Percentiles rank a stretch among this genome's conserved stretches.
These are phyloP conservation scores for Dactylonectria estremocensis DNA, from an alignment of 2,329 filamentous ascomycete species.

Conservation along the genomic window DNA sequence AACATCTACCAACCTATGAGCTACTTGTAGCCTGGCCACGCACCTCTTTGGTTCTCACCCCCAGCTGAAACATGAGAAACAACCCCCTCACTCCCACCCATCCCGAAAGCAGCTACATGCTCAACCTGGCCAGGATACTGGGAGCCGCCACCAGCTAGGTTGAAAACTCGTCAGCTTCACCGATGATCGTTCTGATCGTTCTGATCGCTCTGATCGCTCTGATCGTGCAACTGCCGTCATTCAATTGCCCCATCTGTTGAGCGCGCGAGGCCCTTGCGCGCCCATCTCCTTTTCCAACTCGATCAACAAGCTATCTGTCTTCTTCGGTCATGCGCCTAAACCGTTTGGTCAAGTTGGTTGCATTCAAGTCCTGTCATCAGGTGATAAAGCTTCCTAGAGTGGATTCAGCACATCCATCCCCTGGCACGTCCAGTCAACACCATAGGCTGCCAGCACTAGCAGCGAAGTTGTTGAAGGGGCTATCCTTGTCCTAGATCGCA, in stretches of 20 bases:
- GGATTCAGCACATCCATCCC: constrained; percentile 21
- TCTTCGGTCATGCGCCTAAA: constrained; percentile 31
- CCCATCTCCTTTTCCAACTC: constrained; percentile 30
- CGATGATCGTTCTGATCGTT: constrained; percentile 27
- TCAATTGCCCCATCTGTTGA: constrained; percentile 22
- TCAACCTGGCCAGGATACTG: constrained; percentile 6
- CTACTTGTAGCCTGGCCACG: constrained; percentile 19
- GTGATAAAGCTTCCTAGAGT: constrained; percentile 31
- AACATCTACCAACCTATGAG: constrained; percentile 10
- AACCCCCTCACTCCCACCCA: constrained; percentile 14
- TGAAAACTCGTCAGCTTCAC: constrained; percentile 23
- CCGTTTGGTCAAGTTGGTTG: constrained; percentile 29
- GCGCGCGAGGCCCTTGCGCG: constrained; percentile 31
- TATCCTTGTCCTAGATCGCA: constrained; percentile 34
- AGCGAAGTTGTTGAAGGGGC: constrained; percentile 19
- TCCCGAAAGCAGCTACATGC: constrained; percentile 1
- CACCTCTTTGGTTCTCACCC: constrained; percentile 5
- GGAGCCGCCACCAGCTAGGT: constrained; percentile 20
- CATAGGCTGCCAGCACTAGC: constrained; percentile 11
- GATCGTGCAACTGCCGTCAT: constrained; percentile 38
- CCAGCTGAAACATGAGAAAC: constrained; percentile 18
- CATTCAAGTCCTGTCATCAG: constrained; percentile 34
- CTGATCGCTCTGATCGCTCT: constrained; percentile 32
- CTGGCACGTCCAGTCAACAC: constrained; percentile 1
- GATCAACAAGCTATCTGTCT: constrained; percentile 22